A percentile compares a stretch with the other conserved stretches of the same genome.
These are phyloP conservation scores for Myochromella boudieri DNA, from an alignment of 768 basidiomycete genomes.

Conservation along the genomic window DNA sequence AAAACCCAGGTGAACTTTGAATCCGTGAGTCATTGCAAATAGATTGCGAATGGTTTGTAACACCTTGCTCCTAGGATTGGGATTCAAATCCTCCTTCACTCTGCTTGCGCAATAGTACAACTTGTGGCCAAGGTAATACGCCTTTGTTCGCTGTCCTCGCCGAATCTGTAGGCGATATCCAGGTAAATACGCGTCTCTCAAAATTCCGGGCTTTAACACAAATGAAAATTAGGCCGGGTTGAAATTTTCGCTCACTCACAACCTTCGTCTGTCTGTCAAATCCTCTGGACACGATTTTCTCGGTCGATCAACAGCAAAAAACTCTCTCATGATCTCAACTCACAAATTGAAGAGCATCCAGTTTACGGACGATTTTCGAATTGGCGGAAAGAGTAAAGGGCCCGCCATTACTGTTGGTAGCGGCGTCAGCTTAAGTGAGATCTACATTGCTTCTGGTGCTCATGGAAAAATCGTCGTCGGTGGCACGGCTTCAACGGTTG, in stretches of 20 bases:
- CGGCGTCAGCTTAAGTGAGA: conserved; percentile 21
- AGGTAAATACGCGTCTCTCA: conserved; percentile 16
- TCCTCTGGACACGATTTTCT: conserved; percentile 33
- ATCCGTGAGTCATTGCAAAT: conserved; percentile 6
- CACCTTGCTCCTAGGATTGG: conserved; percentile 21
- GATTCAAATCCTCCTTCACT: conserved; percentile 24
- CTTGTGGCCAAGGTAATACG: conserved; percentile 32
- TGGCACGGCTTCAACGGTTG: conserved; percentile 26
- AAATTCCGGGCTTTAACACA: conserved; percentile 13
- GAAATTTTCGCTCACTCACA: conserved; percentile 24
- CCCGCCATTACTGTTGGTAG: conserved; percentile 27
- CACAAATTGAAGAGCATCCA: conserved; percentile 24
- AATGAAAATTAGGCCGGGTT: conserved; percentile 19
- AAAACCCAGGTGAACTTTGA: conserved; percentile 14
- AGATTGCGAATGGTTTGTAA: background rate
- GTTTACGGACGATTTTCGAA: conserved; percentile 19
- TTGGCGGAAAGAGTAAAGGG: conserved; percentile 20
- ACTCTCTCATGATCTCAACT: conserved; percentile 31
- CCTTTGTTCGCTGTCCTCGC: conserved; percentile 29
- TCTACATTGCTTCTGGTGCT: conserved; percentile 21
- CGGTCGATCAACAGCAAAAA: conserved; percentile 33
- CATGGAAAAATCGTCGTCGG: conserved; percentile 25
- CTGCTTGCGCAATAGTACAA: conserved; percentile 21
- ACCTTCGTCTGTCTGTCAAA: conserved; percentile 31
- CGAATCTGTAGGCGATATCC: conserved; percentile 27